phyloP scores from a whole-genome alignment of 805 yeast species.

The Suhomyces faveliae region DNA sequence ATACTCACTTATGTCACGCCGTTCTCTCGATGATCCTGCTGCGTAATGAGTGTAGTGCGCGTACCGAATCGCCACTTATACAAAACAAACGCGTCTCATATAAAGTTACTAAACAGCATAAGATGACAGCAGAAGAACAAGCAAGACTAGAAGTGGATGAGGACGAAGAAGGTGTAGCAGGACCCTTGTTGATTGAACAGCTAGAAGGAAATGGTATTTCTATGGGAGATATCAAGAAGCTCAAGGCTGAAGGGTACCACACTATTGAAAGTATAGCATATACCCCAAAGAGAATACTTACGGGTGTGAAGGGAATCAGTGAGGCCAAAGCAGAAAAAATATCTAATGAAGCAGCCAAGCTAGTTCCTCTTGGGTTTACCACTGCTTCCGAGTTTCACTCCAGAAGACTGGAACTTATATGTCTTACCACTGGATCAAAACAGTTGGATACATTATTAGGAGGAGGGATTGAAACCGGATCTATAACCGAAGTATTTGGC shows the following conservation, averaged over 20 bases:
- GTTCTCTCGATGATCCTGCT: too few relatives aligned
- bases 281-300: slow-evolving; percentile 78
- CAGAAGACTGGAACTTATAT: slow-evolving; percentile 84
- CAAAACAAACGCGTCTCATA: slow-evolving; percentile 5
- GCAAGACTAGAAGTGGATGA: slow-evolving; percentile 24
- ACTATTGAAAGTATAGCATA: slow-evolving; percentile 94
- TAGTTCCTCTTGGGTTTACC: slow-evolving; percentile 95
- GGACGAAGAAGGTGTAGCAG: slow-evolving; percentile 55
- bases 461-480: slow-evolving; percentile 97
- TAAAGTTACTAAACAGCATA: background rate
- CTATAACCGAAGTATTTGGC: slow-evolving; percentile 94
- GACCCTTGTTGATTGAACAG: slow-evolving; percentile 55
- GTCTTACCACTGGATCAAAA: slow-evolving; percentile 93
- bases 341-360: slow-evolving; percentile 75
- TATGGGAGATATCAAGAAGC: slow-evolving; percentile 70
- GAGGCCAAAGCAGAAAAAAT: slow-evolving; percentile 93
- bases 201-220: slow-evolving; percentile 86
- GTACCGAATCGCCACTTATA: background rate
- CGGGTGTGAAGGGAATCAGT: slow-evolving; percentile 85
- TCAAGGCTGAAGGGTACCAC: slow-evolving; percentile 78
- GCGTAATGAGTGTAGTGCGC: background rate
- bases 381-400: slow-evolving; percentile 94
- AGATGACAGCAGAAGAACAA: slow-evolving; percentile 12
- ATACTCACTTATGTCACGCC: too few relatives aligned
- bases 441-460: slow-evolving; percentile 90